Percentiles rank a stretch among this genome's conserved stretches.
Evolutionary conservation across 202 grass and related monocot genomes (phyloP).

Genomic region (Dendrocalamus latiflorus): DNA sequence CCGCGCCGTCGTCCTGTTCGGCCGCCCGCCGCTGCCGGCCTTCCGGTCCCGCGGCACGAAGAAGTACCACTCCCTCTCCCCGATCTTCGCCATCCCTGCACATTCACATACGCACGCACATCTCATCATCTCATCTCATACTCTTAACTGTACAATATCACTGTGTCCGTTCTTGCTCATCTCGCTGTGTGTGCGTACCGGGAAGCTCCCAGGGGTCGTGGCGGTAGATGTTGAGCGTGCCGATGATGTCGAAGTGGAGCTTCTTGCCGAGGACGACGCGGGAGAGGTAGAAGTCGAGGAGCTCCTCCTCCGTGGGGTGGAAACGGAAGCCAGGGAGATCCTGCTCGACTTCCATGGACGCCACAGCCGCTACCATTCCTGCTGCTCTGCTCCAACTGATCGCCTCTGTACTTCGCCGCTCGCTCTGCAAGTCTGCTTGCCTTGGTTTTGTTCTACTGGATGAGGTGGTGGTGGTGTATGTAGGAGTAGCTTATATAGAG

Average conservation of each 20-base stretch:
- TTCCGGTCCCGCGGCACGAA: conserved; percentile 74
- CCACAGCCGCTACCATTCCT: background rate
- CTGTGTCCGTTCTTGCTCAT: background rate
- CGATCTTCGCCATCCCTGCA: conserved; percentile 68
- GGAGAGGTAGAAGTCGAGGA: conserved; percentile 74
- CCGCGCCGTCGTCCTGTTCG: conserved; percentile 71
- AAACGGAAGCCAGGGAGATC: conserved; percentile 83
- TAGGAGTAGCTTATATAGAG: conserved; percentile 22
- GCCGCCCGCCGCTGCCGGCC: conserved; percentile 57
- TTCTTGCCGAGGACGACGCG: conserved; percentile 48
- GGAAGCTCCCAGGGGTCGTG: conserved; percentile 87
- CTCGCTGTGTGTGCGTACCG: too few species aligned
- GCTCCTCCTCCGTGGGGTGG: conserved; percentile 94
- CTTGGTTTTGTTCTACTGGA: background rate
- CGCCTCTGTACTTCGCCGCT: background rate
- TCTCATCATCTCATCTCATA: background rate
- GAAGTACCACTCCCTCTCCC: conserved; percentile 97
- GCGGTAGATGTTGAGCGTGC: conserved; percentile 71
- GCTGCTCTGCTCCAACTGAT: background rate
- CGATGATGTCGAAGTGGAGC: conserved; percentile 77
- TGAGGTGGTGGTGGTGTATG: background rate
- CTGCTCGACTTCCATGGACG: conserved; percentile 26
- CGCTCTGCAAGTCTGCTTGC: too few species aligned
- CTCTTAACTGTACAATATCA: too few species aligned
- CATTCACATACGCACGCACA: background rate